phyloP scores from a whole-genome alignment of 176 grass and related monocot species.

The Paspalum vaginatum region DNA sequence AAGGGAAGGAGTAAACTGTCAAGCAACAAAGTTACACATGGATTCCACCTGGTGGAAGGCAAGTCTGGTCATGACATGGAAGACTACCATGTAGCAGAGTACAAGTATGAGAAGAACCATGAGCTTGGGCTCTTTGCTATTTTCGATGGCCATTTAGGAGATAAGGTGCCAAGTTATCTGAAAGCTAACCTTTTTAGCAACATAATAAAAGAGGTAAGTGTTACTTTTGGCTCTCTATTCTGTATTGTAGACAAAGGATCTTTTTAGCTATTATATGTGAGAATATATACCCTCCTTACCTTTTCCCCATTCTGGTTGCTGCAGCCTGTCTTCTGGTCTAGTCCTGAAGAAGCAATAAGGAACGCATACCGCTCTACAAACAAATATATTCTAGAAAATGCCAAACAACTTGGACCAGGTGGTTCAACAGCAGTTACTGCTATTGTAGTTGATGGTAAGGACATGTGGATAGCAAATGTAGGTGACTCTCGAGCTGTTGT shows the following conservation, averaged over 20 bases:
- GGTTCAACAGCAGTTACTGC: slow-evolving; percentile 98
- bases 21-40: slow-evolving; percentile 83
- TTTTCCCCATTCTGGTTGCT: slow-evolving; percentile 28
- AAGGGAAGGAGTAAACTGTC: slow-evolving; percentile 95
- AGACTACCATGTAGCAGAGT: slow-evolving; percentile 94
- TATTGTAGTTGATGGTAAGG: slow-evolving; percentile 95
- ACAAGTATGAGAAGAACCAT: slow-evolving; percentile 74
- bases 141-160: slow-evolving; percentile 96
- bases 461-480: slow-evolving; percentile 97
- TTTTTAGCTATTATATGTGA: slow-evolving; percentile 7
- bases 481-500: slow-evolving; percentile 90
- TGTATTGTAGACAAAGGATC: neutral
- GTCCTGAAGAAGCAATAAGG: slow-evolving; percentile 68
- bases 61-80: slow-evolving; percentile 99
- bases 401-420: slow-evolving; percentile 79
- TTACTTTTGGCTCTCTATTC: slow-evolving; percentile 19
- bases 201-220: slow-evolving; percentile 77
- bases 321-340: slow-evolving; percentile 82
- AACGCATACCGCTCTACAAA: slow-evolving; percentile 88
- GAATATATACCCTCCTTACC: neutral
- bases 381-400: slow-evolving; percentile 89
- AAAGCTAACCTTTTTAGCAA: slow-evolving; percentile 92
- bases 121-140: slow-evolving; percentile 98
- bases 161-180: slow-evolving; percentile 85
- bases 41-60: slow-evolving; percentile 95